phyloP scores from a whole-genome alignment of 208 protist species.

The Trypanosomatidae sp. region DNA sequence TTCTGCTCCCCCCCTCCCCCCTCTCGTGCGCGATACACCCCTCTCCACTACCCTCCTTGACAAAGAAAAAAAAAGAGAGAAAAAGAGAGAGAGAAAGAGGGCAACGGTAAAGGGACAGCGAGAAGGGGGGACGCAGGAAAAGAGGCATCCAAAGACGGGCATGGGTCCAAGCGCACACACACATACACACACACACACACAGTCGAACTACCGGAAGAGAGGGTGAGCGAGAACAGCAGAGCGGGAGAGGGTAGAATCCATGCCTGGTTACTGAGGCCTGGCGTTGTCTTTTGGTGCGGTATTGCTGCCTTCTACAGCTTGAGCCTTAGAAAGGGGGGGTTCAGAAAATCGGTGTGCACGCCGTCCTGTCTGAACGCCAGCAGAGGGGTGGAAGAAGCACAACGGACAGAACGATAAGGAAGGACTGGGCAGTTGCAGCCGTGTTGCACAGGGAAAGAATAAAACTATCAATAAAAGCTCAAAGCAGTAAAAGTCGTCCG shows the following conservation, averaged over 20 bases:
- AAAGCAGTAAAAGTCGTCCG: too few relatives aligned
- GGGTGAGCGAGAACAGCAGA: not conserved
- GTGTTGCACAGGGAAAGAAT: too few relatives aligned
- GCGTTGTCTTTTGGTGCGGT: not conserved
- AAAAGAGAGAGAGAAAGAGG: not conserved
- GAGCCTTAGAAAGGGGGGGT: not conserved
- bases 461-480: too few relatives aligned
- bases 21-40: not conserved
- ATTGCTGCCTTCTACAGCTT: not conserved
- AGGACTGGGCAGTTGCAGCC: too few relatives aligned
- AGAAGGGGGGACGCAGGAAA: not conserved
- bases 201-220: not conserved
- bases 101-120: not conserved
- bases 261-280: not conserved
- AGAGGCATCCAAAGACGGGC: not conserved
- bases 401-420: too few relatives aligned
- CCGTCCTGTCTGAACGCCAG: too few relatives aligned
- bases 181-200: not conserved
- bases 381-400: too few relatives aligned
- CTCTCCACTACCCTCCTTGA: not conserved
- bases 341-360: too few relatives aligned
- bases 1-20: not conserved
- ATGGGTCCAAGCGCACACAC: not conserved
- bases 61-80: constrained; percentile 4
- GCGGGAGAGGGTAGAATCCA: not conserved